These are phyloP conservation scores for Trichosporon inkin DNA, from an alignment of 1,284 basidiomycete species.

Conservation along the genomic window DNA sequence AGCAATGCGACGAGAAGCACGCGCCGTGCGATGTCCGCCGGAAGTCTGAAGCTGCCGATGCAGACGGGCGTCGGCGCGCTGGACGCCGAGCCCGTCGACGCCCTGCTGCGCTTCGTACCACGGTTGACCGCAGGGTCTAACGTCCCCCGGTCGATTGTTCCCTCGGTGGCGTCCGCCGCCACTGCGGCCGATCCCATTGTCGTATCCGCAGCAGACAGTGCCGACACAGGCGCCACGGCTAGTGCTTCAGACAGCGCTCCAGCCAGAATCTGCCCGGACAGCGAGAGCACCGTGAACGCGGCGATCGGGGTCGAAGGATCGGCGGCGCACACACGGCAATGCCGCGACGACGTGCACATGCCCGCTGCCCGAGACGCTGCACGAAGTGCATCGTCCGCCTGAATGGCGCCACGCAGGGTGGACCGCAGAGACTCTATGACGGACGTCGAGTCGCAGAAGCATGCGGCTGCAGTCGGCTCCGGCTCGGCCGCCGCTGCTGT, in stretches of 20 bases:
- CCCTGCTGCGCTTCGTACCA: too few relatives aligned
- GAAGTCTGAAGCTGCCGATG: neutral
- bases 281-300: neutral
- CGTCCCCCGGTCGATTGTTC: too few relatives aligned
- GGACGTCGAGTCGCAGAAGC: neutral
- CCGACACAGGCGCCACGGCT: neutral
- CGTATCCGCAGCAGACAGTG: neutral
- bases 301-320: neutral
- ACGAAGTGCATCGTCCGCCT: neutral
- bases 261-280: neutral
- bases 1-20: neutral
- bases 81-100: too few relatives aligned
- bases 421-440: neutral
- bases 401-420: neutral
- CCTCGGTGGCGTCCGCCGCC: too few relatives aligned
- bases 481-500: neutral
- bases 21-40: neutral
- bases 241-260: neutral
- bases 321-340: neutral
- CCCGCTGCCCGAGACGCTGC: neutral
- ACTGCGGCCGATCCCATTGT: neutral
- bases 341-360: neutral
- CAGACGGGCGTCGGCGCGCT: neutral
- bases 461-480: neutral
- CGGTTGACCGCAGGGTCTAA: too few relatives aligned